phyloP scores from a whole-genome alignment of 2,329 filamentous ascomycete genomes.

The Cladophialophora bantiana region DNA sequence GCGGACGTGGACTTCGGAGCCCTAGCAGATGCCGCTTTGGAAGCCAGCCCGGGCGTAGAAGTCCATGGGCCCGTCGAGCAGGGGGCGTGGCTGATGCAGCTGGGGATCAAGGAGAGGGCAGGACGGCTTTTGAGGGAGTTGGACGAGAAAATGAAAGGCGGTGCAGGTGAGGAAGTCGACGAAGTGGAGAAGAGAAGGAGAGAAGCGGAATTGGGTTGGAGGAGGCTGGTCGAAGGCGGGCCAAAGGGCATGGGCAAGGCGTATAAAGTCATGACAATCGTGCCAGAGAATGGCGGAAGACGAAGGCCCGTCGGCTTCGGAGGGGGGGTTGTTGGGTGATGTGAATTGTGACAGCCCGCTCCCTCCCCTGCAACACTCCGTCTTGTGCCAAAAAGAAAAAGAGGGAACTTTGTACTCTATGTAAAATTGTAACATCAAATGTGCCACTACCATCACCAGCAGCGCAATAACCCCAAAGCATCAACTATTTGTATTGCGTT shows the following conservation, averaged over 20 bases:
- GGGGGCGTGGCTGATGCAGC: conserved; percentile 74
- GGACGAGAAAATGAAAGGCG: conserved; percentile 48
- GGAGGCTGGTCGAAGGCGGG: conserved; percentile 80
- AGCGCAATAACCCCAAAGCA: no score
- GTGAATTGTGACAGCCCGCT: background rate
- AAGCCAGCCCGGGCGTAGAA: conserved; percentile 79
- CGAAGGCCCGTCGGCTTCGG: conserved; percentile 91
- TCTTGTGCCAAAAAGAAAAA: background rate
- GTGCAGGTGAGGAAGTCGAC: conserved; percentile 61
- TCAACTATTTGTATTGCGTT: no score
- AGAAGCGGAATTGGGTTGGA: conserved; percentile 76
- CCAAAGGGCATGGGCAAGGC: conserved; percentile 90
- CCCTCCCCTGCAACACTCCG: background rate
- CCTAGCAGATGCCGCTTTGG: conserved; percentile 79
- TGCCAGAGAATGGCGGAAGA: conserved; percentile 77
- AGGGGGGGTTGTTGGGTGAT: conserved; percentile 57
- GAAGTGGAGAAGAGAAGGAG: conserved; percentile 59
- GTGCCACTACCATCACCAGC: no score
- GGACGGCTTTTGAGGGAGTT: conserved; percentile 66
- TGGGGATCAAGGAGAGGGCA: conserved; percentile 84
- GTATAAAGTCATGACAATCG: conserved; percentile 90
- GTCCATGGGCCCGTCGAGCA: conserved; percentile 92
- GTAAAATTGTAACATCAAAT: no score
- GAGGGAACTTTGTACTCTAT: background rate
- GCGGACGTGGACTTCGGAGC: conserved; percentile 94